phyloP scores from a whole-genome alignment of 495 filamentous ascomycete genomes.

The Hamigera avellanea region DNA sequence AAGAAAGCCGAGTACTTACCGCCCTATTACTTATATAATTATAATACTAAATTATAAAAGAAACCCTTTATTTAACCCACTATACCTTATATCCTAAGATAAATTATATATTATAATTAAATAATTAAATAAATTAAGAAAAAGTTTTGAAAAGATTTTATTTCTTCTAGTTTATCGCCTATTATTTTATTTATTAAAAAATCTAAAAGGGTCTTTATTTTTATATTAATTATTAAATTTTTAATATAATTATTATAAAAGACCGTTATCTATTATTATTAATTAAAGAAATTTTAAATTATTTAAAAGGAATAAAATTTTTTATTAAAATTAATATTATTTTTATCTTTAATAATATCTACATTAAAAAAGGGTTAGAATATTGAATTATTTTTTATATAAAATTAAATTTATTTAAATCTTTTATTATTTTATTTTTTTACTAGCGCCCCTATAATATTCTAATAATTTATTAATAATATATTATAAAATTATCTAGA shows the following conservation, averaged over 20 bases:
- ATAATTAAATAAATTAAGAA: too few relatives aligned
- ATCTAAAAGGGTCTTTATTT: slow-evolving; percentile 18
- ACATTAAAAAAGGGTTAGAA: slow-evolving; percentile 15
- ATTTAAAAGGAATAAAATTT: slow-evolving; percentile 14
- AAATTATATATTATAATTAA: too few relatives aligned
- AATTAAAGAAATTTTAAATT: slow-evolving; percentile 30
- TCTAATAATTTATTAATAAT: slow-evolving; percentile 21
- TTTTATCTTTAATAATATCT: neutral
- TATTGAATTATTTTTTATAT: slow-evolving; percentile 25
- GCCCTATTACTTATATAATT: neutral
- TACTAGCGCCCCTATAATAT: slow-evolving; percentile 7
- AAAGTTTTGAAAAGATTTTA: too few relatives aligned
- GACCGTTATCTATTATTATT: slow-evolving; percentile 33
- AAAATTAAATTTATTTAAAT: slow-evolving; percentile 14
- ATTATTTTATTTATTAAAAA: slow-evolving; percentile 21
- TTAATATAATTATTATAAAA: slow-evolving; percentile 32
- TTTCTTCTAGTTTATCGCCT: slow-evolving; percentile 5
- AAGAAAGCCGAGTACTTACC: neutral
- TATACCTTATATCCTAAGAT: neutral
- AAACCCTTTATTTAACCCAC: neutral
- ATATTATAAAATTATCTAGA: slow-evolving; percentile 11
- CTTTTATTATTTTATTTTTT: slow-evolving; percentile 10
- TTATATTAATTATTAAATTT: slow-evolving; percentile 31
- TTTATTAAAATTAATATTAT: slow-evolving; percentile 39
- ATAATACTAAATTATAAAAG: neutral